Conservation (phyloP, 2,329 filamentous ascomycete genomes). For the Rhinocladiella similis region DNA sequence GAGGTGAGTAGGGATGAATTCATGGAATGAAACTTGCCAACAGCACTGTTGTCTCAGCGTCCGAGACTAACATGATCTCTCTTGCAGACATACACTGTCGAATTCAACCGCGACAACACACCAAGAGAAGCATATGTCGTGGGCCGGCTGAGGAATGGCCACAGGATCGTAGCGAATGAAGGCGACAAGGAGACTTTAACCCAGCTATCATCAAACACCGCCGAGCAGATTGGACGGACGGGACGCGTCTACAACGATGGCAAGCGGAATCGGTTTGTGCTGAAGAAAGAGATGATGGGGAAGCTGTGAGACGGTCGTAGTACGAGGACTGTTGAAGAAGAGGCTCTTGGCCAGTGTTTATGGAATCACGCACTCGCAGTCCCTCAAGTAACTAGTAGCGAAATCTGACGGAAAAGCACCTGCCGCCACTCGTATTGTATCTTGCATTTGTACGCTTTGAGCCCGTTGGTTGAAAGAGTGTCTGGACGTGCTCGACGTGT, state of each 20-base stretch:
- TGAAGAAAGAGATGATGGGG: constrained; percentile 20
- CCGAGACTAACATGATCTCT: background rate
- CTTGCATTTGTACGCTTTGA: too few species aligned
- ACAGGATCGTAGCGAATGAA: constrained; percentile 60
- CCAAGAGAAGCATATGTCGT: constrained; percentile 53
- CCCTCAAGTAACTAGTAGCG: too few species aligned
- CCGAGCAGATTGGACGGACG: constrained; percentile 51
- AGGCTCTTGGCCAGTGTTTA: too few species aligned
- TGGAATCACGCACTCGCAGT: too few species aligned
- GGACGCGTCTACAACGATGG: constrained; percentile 46
- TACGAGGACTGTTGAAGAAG: too few species aligned
- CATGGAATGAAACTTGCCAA: background rate
- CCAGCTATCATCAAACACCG: constrained; percentile 43
- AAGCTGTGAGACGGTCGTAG: constrained; percentile 19
- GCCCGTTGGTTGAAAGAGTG: too few species aligned
- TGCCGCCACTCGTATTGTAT: too few species aligned
- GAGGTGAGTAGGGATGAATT: constrained; percentile 45
- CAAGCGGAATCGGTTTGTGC: constrained; percentile 42
- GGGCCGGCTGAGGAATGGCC: constrained; percentile 49
- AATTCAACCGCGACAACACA: constrained; percentile 53
- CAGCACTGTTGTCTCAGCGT: background rate
- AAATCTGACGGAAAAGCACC: too few species aligned
- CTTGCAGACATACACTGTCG: constrained; percentile 60
- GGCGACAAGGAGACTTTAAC: constrained; percentile 51
- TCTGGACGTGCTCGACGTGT: too few species aligned